phyloP scores from a whole-genome alignment of 805 yeast species.

The Hanseniaspora thailandica region DNA sequence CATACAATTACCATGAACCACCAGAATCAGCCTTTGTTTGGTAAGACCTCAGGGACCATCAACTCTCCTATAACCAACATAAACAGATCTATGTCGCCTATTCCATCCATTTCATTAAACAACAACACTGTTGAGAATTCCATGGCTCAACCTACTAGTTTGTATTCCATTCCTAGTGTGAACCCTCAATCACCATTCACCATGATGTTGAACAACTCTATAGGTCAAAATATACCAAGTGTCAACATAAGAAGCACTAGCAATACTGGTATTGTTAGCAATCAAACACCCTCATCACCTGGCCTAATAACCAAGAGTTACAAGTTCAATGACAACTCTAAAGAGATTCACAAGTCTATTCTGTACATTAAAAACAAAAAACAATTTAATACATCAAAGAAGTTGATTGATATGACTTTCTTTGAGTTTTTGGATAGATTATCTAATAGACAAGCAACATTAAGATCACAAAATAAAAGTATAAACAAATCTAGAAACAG shows the following conservation, averaged over 20 bases:
- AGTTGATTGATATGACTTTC: neutral
- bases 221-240: neutral
- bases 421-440: slow-evolving; percentile 10
- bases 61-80: slow-evolving; percentile 5
- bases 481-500: neutral
- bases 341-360: slow-evolving; percentile 8
- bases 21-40: slow-evolving; percentile 11
- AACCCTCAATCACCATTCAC: slow-evolving; percentile 4
- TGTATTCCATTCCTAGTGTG: neutral
- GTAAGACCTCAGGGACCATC: slow-evolving; percentile 7
- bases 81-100: neutral
- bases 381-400: slow-evolving; percentile 5
- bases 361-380: slow-evolving; percentile 10
- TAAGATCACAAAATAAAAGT: neutral
- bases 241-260: neutral
- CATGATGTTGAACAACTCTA: slow-evolving; percentile 1
- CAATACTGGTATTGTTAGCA: neutral
- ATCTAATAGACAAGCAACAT: neutral
- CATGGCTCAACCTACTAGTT: neutral
- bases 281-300: neutral
- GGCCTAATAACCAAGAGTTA: slow-evolving; percentile 5
- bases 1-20: neutral
- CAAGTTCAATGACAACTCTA: slow-evolving; percentile 7
- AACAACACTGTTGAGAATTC: neutral
- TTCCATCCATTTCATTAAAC: neutral